phyloP scores from a whole-genome alignment of 73 alveolate genomes.

The Breviolum minutum region DNA sequence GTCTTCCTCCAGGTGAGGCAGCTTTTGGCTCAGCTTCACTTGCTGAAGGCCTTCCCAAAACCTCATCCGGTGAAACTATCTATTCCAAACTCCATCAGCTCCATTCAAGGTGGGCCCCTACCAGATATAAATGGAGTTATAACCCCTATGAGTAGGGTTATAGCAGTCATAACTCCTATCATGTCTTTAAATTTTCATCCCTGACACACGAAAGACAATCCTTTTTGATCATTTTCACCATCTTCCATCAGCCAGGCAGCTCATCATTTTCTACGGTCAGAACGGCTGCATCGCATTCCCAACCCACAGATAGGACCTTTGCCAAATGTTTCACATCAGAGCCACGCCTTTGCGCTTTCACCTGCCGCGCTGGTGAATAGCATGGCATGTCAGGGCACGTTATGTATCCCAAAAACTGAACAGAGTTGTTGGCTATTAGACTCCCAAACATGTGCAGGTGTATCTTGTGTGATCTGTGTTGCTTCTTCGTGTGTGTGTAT shows the following conservation, averaged over 20 bases:
- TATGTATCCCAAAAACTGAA: no score
- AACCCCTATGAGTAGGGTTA: no score
- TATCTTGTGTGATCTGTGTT: no score
- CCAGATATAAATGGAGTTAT: no score
- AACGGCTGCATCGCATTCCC: constrained; percentile 93
- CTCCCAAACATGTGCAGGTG: no score
- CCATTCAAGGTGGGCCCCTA: no score
- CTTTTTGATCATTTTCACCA: neutral
- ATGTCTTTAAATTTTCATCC: no score
- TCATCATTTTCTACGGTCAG: constrained; percentile 66
- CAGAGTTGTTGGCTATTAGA: no score
- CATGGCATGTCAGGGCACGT: no score
- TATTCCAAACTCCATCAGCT: neutral
- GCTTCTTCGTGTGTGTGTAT: no score
- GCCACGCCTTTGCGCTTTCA: constrained; percentile 93
- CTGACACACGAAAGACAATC: no score
- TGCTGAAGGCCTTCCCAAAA: constrained; percentile 91
- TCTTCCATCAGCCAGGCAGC: neutral
- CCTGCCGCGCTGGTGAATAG: neutral
- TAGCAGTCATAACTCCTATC: no score
- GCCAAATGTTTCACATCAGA: constrained; percentile 75
- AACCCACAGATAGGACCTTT: constrained; percentile 82
- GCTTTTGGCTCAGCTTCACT: constrained; percentile 55
- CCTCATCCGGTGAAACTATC: neutral
- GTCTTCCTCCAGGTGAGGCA: constrained; percentile 87